These are phyloP conservation scores for Oxyria digyna DNA, from an alignment of 148 eudicot species.

Conservation along the genomic window DNA sequence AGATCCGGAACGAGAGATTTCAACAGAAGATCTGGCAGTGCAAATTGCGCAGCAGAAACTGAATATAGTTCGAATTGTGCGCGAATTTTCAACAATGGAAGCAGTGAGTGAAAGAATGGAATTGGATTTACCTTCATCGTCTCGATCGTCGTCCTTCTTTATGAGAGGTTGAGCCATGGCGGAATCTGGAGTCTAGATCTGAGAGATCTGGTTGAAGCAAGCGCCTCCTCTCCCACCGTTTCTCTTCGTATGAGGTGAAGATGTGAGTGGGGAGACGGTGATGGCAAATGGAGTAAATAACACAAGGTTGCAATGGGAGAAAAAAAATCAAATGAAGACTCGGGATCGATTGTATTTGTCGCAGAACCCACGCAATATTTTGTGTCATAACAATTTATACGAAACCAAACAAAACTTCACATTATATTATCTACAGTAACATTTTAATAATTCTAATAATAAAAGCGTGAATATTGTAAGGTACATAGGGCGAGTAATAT, in stretches of 20 bases:
- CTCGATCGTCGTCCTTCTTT: constrained; percentile 92
- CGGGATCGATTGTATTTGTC: too few relatives aligned
- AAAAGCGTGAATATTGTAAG: too few relatives aligned
- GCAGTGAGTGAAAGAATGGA: not conserved
- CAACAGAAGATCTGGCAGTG: not conserved
- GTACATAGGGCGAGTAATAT: too few relatives aligned
- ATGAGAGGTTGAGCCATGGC: constrained; percentile 74
- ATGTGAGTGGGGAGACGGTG: constrained; percentile 2
- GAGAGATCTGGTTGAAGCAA: not conserved
- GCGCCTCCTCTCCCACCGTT: not conserved
- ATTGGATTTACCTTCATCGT: constrained; percentile 52
- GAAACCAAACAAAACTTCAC: too few relatives aligned
- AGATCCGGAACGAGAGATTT: constrained; percentile 11
- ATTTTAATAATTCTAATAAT: too few relatives aligned
- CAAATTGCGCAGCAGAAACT: not conserved
- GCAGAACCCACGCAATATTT: not conserved
- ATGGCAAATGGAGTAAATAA: constrained; percentile 1
- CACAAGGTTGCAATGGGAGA: not conserved
- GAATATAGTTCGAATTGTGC: not conserved
- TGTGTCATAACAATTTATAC: too few relatives aligned
- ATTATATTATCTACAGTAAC: too few relatives aligned
- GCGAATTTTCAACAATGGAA: constrained; percentile 1
- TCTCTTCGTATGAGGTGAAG: not conserved
- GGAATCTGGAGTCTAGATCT: constrained; percentile 15
- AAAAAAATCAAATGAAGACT: too few relatives aligned